Percentiles rank a stretch among this genome's conserved stretches.
Conservation (phyloP, 176 grass and related monocot genomes). For the Metroxylon sagu region DNA sequence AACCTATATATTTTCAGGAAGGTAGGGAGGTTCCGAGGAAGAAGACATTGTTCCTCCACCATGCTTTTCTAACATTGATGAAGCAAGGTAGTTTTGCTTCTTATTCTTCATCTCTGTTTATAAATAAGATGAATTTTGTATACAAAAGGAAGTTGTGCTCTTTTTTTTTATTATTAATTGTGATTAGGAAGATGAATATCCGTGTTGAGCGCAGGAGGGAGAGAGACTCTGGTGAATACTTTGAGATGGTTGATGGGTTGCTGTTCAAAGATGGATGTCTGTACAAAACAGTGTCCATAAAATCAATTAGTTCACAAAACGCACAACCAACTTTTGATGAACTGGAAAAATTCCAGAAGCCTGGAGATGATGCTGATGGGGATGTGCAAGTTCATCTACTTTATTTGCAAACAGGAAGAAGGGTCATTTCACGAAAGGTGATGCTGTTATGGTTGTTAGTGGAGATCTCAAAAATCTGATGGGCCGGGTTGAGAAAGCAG, state of each 20-base stretch:
- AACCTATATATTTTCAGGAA: conserved; percentile 44
- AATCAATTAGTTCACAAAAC: conserved; percentile 60
- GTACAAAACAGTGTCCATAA: conserved; percentile 77
- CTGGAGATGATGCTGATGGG: conserved; percentile 78
- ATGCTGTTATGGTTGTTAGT: conserved; percentile 75
- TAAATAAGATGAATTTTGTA: too few relatives aligned
- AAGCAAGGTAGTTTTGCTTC: conserved; percentile 52
- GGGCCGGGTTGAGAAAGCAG: conserved; percentile 98
- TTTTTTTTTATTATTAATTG: conserved; percentile 2
- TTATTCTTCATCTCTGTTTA: too few relatives aligned
- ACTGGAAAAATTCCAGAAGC: conserved; percentile 91
- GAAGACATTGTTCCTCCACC: conserved; percentile 90
- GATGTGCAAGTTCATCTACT: conserved; percentile 75
- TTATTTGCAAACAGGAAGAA: conserved; percentile 99
- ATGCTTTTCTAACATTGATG: conserved; percentile 94
- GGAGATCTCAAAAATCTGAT: conserved; percentile 85
- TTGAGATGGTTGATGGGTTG: conserved; percentile 73
- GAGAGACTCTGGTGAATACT: conserved; percentile 75
- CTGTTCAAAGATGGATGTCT: conserved; percentile 96
- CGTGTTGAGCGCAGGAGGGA: conserved; percentile 67
- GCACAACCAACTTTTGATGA: conserved; percentile 83
- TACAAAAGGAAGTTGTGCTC: too few relatives aligned
- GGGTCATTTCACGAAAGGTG: conserved; percentile 94
- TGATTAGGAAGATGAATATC: conserved; percentile 70
- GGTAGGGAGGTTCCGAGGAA: conserved; percentile 72